Evolutionary conservation across 1,284 basidiomycete genomes (phyloP).

Genomic region (Sporisorium iseilematis-ciliati): DNA sequence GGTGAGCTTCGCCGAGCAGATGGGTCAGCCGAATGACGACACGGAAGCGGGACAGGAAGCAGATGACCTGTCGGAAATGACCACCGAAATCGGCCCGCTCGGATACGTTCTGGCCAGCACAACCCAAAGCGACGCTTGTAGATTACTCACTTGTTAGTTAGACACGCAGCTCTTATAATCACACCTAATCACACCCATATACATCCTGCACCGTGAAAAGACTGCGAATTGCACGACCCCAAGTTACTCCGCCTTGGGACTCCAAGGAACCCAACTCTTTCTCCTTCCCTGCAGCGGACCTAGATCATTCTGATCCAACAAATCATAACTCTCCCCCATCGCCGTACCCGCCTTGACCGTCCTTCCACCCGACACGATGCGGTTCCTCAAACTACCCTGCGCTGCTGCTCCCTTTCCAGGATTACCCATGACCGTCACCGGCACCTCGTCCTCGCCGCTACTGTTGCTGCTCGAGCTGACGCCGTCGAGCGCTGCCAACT

Average conservation of each 20-base stretch:
- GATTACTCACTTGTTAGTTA: no score
- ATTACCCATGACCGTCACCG: slow-evolving; percentile 29
- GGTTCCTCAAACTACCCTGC: slow-evolving; percentile 23
- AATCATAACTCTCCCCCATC: slow-evolving; percentile 44
- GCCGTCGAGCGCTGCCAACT: slow-evolving; percentile 42
- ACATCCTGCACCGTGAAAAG: no score
- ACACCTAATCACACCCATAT: background rate
- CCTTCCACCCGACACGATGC: slow-evolving; percentile 8
- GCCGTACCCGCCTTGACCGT: slow-evolving; percentile 24
- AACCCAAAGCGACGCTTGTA: no score
- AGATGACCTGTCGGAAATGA: no score
- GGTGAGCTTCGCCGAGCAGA: no score
- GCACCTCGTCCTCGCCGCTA: slow-evolving; percentile 9
- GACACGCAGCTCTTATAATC: no score
- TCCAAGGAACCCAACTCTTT: slow-evolving; percentile 37
- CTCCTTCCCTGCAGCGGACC: slow-evolving; percentile 7
- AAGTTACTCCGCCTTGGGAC: slow-evolving; percentile 13
- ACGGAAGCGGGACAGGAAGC: no score
- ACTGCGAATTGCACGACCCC: no score
- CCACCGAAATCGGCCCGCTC: no score
- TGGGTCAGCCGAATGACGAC: no score
- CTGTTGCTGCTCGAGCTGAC: slow-evolving; percentile 11
- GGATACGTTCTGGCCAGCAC: no score
- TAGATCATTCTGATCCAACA: slow-evolving; percentile 48
- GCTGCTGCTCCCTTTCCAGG: slow-evolving; percentile 11